phyloP scores from a whole-genome alignment of 2,329 filamentous ascomycete genomes.

The Thelonectria olida region DNA sequence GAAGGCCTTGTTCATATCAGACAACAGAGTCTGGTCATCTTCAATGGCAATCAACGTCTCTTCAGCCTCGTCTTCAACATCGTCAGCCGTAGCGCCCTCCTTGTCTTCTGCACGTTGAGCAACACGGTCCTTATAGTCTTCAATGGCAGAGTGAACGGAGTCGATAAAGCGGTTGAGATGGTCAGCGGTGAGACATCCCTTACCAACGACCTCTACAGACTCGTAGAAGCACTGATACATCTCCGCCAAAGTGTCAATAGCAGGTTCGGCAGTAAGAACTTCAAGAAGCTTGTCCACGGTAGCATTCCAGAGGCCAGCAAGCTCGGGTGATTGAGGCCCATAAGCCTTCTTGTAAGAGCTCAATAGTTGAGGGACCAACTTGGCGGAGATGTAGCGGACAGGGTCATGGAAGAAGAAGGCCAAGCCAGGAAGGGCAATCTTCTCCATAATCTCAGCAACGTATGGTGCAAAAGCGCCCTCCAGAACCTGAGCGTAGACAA shows the following conservation, averaged over 20 bases:
- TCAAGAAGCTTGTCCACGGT: constrained; percentile 93
- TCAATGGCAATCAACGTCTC: constrained; percentile 92
- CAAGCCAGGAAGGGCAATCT: constrained; percentile 91
- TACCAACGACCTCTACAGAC: constrained; percentile 92
- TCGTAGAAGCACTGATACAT: constrained; percentile 99
- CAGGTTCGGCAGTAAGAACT: constrained; percentile 91
- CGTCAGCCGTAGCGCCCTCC: constrained; percentile 76
- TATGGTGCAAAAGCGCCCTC: constrained; percentile 92
- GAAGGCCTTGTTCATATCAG: constrained; percentile 99
- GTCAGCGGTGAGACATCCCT: constrained; percentile 77
- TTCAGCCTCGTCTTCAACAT: constrained; percentile 89
- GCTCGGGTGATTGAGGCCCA: constrained; percentile 80
- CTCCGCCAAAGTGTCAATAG: constrained; percentile 94
- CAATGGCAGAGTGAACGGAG: constrained; percentile 82
- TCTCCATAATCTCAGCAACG: constrained; percentile 92
- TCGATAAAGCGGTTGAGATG: constrained; percentile 92
- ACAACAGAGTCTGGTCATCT: constrained; percentile 94
- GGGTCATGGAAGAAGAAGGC: constrained; percentile 99
- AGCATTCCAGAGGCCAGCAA: constrained; percentile 83
- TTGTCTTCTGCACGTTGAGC: constrained; percentile 84
- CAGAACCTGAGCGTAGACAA: constrained; percentile 96
- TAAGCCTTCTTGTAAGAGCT: constrained; percentile 95
- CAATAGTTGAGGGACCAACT: constrained; percentile 91
- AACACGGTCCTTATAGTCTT: constrained; percentile 93
- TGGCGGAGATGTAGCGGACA: constrained; percentile 92